Conservation (phyloP, 768 basidiomycete species). For the Hygrocybe punicea region DNA sequence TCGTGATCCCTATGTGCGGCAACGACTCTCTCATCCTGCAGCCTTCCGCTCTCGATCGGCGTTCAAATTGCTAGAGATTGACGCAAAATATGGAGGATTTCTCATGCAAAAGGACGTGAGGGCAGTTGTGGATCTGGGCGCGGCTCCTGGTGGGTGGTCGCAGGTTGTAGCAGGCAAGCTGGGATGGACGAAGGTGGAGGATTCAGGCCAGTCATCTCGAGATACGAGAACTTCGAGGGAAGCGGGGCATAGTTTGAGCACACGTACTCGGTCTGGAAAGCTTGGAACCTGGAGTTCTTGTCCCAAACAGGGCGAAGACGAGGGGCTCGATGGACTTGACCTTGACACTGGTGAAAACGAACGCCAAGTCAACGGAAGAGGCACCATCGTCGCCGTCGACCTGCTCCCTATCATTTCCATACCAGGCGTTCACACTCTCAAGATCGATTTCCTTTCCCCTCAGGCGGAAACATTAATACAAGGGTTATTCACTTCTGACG, state of each 20-base stretch:
- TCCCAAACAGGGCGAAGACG: constrained; percentile 2
- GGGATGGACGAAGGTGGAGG: constrained; percentile 41
- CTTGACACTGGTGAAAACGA: constrained; percentile 11
- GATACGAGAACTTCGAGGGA: constrained; percentile 3
- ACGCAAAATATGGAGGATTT: constrained; percentile 53
- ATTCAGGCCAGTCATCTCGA: constrained; percentile 16
- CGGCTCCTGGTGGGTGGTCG: constrained; percentile 92
- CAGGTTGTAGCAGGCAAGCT: constrained; percentile 71
- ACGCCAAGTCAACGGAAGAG: constrained; percentile 37
- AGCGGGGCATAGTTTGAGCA: neutral
- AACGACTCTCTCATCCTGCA: constrained; percentile 38
- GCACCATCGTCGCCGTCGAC: constrained; percentile 75
- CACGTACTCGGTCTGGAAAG: neutral
- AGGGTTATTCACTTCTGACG: constrained; percentile 3
- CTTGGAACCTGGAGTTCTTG: constrained; percentile 1
- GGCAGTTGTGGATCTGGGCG: constrained; percentile 82
- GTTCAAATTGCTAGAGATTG: constrained; percentile 85
- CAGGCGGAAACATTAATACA: constrained; percentile 29
- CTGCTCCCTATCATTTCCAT: constrained; percentile 69
- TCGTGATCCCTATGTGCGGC: constrained; percentile 68
- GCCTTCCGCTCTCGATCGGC: constrained; percentile 82
- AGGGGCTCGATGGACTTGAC: constrained; percentile 9
- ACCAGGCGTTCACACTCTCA: constrained; percentile 66
- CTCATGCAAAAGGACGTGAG: constrained; percentile 50
- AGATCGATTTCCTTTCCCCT: constrained; percentile 69